These are phyloP conservation scores for Lignosus rhinocerotis DNA, from an alignment of 1,284 basidiomycete species.

Conservation along the genomic window DNA sequence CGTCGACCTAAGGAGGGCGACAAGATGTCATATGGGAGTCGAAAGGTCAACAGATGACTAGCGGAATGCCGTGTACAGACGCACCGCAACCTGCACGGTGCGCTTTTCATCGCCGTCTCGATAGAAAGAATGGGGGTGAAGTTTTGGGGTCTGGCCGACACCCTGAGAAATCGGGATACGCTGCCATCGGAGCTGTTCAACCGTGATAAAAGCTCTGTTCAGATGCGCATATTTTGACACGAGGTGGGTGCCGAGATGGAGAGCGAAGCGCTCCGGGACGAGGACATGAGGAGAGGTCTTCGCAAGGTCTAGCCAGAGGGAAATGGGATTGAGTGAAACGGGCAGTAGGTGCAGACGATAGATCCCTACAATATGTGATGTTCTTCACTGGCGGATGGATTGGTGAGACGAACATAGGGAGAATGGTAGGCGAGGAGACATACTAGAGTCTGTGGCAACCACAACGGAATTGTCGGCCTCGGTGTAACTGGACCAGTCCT, in stretches of 20 bases:
- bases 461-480: conserved; percentile 83
- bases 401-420: neutral
- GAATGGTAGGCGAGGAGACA: conserved; percentile 31
- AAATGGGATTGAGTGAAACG: neutral
- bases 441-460: conserved; percentile 87
- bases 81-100: conserved; percentile 63
- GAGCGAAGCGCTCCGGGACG: conserved; percentile 81
- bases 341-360: neutral
- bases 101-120: conserved; percentile 92
- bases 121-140: conserved; percentile 82
- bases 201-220: conserved; percentile 70
- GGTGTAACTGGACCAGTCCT: conserved; percentile 58
- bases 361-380: conserved; percentile 77
- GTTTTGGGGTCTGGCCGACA: conserved; percentile 39
- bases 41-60: neutral
- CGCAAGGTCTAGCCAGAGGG: conserved; percentile 63
- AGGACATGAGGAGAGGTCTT: conserved; percentile 87
- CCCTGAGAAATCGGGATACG: conserved; percentile 57
- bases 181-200: conserved; percentile 86
- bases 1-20: conserved; percentile 53
- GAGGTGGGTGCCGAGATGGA: conserved; percentile 85
- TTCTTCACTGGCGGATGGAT: conserved; percentile 72
- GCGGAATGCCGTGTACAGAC: conserved; percentile 15
- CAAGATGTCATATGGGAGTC: neutral
- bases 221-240: conserved; percentile 85